Evolutionary conservation across 371 early-diverging fungal genomes (phyloP).

Genomic region (Neoconidiobolus thromboides): DNA sequence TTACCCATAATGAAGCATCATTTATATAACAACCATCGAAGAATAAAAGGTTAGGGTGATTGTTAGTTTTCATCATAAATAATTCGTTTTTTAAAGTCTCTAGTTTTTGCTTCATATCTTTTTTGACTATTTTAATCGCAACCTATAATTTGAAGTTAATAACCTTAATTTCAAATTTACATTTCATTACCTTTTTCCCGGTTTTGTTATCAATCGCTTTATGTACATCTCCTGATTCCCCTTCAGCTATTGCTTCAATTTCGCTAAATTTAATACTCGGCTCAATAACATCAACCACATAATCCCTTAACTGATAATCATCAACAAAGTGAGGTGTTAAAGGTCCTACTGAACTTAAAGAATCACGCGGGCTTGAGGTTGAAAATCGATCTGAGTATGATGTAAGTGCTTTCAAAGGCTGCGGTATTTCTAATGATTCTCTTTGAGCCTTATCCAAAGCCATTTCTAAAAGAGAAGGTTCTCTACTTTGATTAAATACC

Average conservation of each 20-base stretch:
- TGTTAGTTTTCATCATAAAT: conserved; percentile 42
- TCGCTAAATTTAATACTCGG: conserved; percentile 23
- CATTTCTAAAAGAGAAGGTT: neutral
- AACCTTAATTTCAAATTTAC: neutral
- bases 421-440: neutral
- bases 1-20: conserved; percentile 31
- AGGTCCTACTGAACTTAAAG: neutral
- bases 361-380: neutral
- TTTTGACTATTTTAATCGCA: conserved; percentile 52
- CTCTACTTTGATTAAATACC: neutral
- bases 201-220: conserved; percentile 31
- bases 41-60: conserved; percentile 47
- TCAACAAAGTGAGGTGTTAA: conserved; percentile 10
- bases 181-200: conserved; percentile 10
- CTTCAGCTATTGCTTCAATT: conserved; percentile 45
- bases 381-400: neutral
- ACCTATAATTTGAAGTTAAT: conserved; percentile 14
- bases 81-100: conserved; percentile 47
- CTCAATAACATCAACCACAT: conserved; percentile 30
- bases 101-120: conserved; percentile 36
- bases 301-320: conserved; percentile 24
- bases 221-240: conserved; percentile 57
- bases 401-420: neutral
- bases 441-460: neutral
- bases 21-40: conserved; percentile 43